Base-by-base conservation (phyloP, 2,329 filamentous ascomycete species). In the Ascochyta rabiei region DNA sequence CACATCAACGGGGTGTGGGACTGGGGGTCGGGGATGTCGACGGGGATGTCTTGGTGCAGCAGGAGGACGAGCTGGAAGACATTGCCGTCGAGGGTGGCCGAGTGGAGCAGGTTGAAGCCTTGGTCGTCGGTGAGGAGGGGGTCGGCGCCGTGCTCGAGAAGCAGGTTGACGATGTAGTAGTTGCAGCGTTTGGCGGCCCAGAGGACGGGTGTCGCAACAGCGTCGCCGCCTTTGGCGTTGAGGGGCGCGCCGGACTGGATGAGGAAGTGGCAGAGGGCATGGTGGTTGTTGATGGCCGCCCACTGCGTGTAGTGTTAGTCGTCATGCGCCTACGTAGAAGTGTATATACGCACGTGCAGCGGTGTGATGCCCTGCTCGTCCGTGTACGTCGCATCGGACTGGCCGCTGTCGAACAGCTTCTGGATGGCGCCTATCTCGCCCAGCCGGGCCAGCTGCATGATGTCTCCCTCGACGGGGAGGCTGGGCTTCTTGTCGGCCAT, bases 251-350 rank as follows among this genome's bases (percentile, higher is more conserved):
- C 92, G 43, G 81, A 81, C 62, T 89, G 90, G 72, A 99, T 85
- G 39, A 99, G 86, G 77, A 96, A 97, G 76, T 95, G 93, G 84
- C 93, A 97, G 81, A 98, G 92, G 63, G 91, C 90, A 79, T 93
- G 96, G 75, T 97, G 95, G 72, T 98, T 98, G 80, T 99, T 99
- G 75, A 99, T 98, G 33, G 96, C 91, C 41, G 95, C 95, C 95
- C 95, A 99, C 91, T 99, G 73, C 50, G 53, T 19, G 48, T 28
- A 23, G 43, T 33, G 43, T 69, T 42, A 66, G 59, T 23, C 10
- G 19, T 15, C 18, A 5, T 19, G 26, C 16, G 35, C 38, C n/a
- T 16, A 21, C 21, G 2, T 12, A 38, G 34, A 8, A 2, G 1
- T 28, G 15, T 12, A 12, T 39, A 28, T 4, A 59, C 78, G 68